phyloP scores from a whole-genome alignment of 345 rosid species.

The Erysimum cheiranthoides region DNA sequence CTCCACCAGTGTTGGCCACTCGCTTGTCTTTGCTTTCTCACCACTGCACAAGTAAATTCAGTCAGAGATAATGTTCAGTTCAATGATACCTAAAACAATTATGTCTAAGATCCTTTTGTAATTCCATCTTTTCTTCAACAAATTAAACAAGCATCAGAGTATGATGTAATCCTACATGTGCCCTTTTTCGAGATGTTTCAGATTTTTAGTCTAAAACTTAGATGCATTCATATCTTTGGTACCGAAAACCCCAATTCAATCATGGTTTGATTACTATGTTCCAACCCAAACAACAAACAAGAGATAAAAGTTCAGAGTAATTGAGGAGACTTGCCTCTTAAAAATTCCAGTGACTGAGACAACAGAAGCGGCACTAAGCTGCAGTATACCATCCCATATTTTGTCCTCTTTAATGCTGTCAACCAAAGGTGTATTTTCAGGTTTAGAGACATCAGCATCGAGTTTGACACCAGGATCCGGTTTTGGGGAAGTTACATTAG shows the following conservation, averaged over 20 bases:
- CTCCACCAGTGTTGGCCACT: slow-evolving; percentile 78
- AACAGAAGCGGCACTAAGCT: slow-evolving; percentile 58
- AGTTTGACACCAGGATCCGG: slow-evolving; percentile 18
- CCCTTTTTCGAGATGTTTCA: neutral
- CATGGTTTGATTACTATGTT: slow-evolving; percentile 13
- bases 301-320: neutral
- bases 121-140: neutral
- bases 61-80: slow-evolving; percentile 15
- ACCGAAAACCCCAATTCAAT: neutral
- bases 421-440: slow-evolving; percentile 31
- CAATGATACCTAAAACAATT: neutral
- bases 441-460: slow-evolving; percentile 29
- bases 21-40: slow-evolving; percentile 68
- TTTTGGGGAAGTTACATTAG: slow-evolving; percentile 35
- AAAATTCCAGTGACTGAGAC: slow-evolving; percentile 65
- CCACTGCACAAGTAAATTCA: slow-evolving; percentile 63
- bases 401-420: slow-evolving; percentile 48
- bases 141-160: neutral
- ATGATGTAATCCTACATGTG: neutral
- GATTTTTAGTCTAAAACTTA: neutral
- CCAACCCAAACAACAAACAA: slow-evolving; percentile 23
- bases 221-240: neutral
- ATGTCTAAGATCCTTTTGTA: neutral
- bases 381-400: slow-evolving; percentile 84
- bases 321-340: slow-evolving; percentile 63